A percentile compares a stretch with the other conserved stretches of the same genome.
These are phyloP conservation scores for Tuber aestivum DNA, from an alignment of 495 filamentous ascomycete species.

Conservation along the genomic window DNA sequence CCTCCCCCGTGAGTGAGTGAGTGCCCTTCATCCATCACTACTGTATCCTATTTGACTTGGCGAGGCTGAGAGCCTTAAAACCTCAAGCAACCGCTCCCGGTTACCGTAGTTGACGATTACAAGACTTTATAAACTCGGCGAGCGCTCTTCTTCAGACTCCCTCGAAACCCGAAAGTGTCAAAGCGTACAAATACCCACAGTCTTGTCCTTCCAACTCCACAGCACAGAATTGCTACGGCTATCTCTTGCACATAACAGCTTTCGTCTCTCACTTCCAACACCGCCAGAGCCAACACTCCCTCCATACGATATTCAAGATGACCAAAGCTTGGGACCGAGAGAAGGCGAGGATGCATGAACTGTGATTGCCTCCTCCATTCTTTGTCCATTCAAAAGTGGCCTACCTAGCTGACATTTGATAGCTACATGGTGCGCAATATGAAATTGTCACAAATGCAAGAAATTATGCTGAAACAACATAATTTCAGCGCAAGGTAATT, in stretches of 20 bases:
- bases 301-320: slow-evolving; percentile 24
- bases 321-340: slow-evolving; percentile 42
- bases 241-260: background rate
- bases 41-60: slow-evolving; percentile 21
- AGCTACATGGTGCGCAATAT: slow-evolving; percentile 40
- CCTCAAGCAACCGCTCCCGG: slow-evolving; percentile 3
- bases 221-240: slow-evolving; percentile 15
- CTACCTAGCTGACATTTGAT: slow-evolving; percentile 18
- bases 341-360: slow-evolving; percentile 37
- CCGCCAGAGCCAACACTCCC: background rate
- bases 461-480: slow-evolving; percentile 34
- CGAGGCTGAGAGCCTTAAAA: slow-evolving; percentile 35
- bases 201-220: slow-evolving; percentile 24
- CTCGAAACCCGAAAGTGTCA: slow-evolving; percentile 13
- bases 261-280: background rate
- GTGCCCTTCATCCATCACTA: slow-evolving; percentile 16
- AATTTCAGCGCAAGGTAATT: slow-evolving; percentile 36
- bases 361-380: slow-evolving; percentile 27
- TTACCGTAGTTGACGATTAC: slow-evolving; percentile 1
- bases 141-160: slow-evolving; percentile 15
- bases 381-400: slow-evolving; percentile 9
- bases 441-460: slow-evolving; percentile 35
- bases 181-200: slow-evolving; percentile 14
- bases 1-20: slow-evolving; percentile 4
- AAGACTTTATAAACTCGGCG: slow-evolving; percentile 34